These are phyloP conservation scores for Rosellinia necatrix DNA, from an alignment of 2,329 filamentous ascomycete genomes.

Conservation along the genomic window DNA sequence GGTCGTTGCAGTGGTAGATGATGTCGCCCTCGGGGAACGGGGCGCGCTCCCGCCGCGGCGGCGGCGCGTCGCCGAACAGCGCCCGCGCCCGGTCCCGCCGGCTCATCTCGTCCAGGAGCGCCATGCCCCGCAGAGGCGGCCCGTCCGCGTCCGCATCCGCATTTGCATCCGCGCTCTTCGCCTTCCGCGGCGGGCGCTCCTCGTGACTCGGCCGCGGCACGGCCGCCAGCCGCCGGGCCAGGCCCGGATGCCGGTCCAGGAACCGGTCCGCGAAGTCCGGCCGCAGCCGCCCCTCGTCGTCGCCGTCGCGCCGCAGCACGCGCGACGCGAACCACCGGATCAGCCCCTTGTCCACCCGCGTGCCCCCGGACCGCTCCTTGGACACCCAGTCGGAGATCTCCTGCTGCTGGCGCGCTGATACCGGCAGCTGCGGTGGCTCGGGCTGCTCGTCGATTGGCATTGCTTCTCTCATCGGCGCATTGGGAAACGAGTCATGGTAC, in stretches of 20 bases:
- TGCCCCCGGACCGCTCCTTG: constrained; percentile 5
- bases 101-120: no score
- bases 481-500: no score
- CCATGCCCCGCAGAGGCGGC: no score
- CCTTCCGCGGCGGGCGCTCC: not conserved
- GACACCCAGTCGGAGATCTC: constrained; percentile 14
- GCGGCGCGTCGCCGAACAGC: constrained; percentile 15
- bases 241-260: constrained; percentile 2
- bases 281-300: not conserved
- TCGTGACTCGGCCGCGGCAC: constrained; percentile 1
- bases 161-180: not conserved
- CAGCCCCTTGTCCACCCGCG: constrained; percentile 11
- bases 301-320: constrained; percentile 6
- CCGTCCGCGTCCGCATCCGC: not conserved
- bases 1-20: not conserved
- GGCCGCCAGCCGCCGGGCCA: not conserved
- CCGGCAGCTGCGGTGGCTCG: no score
- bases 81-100: constrained; percentile 3
- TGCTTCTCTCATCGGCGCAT: no score
- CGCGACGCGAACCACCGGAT: constrained; percentile 7
- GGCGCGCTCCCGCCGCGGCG: constrained; percentile 10
- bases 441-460: no score
- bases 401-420: no score
- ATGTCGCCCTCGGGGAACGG: constrained; percentile 13
- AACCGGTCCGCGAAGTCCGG: constrained; percentile 2